Conservation (phyloP, 2,329 filamentous ascomycete species). For the Neoscytalidium dimidiatum region DNA sequence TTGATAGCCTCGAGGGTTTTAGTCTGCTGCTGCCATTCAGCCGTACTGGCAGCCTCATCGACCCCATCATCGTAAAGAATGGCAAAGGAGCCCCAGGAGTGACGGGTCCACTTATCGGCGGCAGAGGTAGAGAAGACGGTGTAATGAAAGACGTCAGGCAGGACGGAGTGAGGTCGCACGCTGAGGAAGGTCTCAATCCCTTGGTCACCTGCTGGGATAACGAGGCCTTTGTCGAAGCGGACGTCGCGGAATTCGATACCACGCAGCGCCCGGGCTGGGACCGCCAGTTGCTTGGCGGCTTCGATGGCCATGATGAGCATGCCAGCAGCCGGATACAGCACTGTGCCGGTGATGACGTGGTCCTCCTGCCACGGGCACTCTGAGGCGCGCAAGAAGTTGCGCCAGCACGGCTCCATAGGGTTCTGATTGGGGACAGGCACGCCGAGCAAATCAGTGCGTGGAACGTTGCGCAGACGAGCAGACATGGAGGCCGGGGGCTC, state of each 20-base stretch:
- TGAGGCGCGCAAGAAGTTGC: constrained; percentile 23
- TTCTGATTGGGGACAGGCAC: constrained; percentile 27
- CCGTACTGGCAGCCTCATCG: no score
- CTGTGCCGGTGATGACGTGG: constrained; percentile 29
- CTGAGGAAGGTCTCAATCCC: neutral
- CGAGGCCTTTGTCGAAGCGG: neutral
- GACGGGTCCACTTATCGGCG: no score
- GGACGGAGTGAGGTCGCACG: neutral
- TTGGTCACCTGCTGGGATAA: neutral
- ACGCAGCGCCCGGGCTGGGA: constrained; percentile 11
- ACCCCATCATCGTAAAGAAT: no score
- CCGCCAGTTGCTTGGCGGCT: constrained; percentile 22
- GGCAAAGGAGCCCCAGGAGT: no score
- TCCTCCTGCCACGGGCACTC: constrained; percentile 28
- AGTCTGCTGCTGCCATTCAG: neutral
- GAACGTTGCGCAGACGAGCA: neutral
- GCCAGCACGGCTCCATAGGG: constrained; percentile 23
- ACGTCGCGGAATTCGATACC: constrained; percentile 4
- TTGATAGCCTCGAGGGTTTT: neutral
- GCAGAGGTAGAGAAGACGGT: neutral
- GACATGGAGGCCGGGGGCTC: neutral
- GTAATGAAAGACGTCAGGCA: neutral
- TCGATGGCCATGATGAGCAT: constrained; percentile 35
- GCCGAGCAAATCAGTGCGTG: constrained; percentile 26
- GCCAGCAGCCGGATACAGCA: constrained; percentile 34